Conservation (phyloP, 1,284 basidiomycete genomes). For the Ceratobasidium sp. region DNA sequence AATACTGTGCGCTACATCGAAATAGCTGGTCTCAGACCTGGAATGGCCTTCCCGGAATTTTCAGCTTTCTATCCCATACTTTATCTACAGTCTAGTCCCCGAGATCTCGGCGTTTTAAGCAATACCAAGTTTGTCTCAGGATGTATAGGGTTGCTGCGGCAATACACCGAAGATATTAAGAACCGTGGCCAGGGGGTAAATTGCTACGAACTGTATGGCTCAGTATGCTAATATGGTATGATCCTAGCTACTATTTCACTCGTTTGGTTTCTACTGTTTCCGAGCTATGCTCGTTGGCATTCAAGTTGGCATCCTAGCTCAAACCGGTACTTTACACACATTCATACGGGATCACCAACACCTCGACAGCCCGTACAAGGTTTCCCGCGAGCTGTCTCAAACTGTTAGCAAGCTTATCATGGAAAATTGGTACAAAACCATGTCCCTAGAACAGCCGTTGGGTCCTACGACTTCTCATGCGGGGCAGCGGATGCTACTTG, state of each 20-base stretch:
- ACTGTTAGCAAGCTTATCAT: neutral
- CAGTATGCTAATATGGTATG: no score
- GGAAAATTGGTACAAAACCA: neutral
- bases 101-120: neutral
- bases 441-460: neutral
- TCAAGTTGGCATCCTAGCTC: slow-evolving; percentile 1
- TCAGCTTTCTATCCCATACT: slow-evolving; percentile 4
- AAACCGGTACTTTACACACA: neutral
- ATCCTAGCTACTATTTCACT: neutral
- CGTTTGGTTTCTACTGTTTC: slow-evolving; percentile 23
- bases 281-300: neutral
- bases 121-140: neutral
- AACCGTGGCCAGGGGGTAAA: neutral
- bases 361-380: neutral
- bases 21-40: neutral
- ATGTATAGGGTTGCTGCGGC: neutral
- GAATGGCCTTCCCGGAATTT: neutral
- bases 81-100: neutral
- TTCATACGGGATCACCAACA: neutral
- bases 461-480: neutral
- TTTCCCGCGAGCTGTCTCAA: neutral
- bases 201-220: neutral
- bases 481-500: neutral
- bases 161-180: neutral
- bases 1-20: neutral